Conservation (phyloP, 371 early-diverging fungal species). For the Mucor ambiguus region DNA sequence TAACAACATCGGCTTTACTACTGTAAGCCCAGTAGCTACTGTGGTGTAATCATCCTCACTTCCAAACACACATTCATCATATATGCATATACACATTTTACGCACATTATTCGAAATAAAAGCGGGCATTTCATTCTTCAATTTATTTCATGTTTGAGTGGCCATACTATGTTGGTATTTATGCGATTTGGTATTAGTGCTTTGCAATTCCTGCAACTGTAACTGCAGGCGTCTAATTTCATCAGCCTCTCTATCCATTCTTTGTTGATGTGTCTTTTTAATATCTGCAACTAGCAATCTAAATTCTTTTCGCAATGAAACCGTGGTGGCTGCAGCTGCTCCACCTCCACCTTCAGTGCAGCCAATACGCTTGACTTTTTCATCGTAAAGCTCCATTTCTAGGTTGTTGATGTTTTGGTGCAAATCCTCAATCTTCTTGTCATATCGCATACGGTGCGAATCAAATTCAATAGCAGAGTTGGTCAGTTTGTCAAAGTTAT, state of each 20-base stretch:
- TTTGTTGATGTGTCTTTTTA: conserved; percentile 54
- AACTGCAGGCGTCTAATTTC: conserved; percentile 50
- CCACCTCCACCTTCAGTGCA: conserved; percentile 1
- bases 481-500: conserved; percentile 56
- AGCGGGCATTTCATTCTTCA: neutral
- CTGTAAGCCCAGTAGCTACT: neutral
- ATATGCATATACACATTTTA: neutral
- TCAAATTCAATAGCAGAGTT: conserved; percentile 56
- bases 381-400: conserved; percentile 47
- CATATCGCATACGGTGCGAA: conserved; percentile 46
- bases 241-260: conserved; percentile 52
- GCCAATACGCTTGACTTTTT: conserved; percentile 39
- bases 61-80: neutral
- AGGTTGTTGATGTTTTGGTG: conserved; percentile 25
- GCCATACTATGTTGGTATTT: conserved; percentile 9
- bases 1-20: neutral
- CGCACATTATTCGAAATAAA: neutral
- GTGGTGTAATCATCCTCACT: neutral
- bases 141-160: conserved; percentile 9
- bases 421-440: conserved; percentile 40
- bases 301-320: conserved; percentile 62
- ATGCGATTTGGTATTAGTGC: neutral
- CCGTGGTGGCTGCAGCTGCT: conserved; percentile 39
- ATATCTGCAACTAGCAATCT: conserved; percentile 56
- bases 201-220: conserved; percentile 40